Conservation (phyloP, 179 eudicot species). For the Drosera spatulata region DNA sequence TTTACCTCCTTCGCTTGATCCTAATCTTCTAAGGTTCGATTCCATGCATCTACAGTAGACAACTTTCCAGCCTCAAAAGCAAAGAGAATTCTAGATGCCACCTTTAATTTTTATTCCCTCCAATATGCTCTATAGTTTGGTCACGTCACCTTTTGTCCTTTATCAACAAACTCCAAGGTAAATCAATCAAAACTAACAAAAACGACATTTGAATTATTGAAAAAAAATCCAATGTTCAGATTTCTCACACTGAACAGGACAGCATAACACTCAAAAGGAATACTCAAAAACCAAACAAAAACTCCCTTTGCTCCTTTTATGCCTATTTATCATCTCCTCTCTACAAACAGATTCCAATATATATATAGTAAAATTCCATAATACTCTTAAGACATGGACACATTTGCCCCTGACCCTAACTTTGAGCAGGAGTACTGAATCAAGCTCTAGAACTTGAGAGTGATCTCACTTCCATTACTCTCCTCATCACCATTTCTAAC, state of each 20-base stretch:
- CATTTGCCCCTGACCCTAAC: slow-evolving; percentile 4
- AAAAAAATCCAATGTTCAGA: slow-evolving; percentile 20
- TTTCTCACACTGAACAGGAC: slow-evolving; percentile 19
- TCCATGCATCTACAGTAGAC: slow-evolving; percentile 1
- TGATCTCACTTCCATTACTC: slow-evolving; percentile 55
- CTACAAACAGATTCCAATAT: slow-evolving; percentile 3
- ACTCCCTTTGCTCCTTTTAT: slow-evolving; percentile 26
- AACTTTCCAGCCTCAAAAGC: slow-evolving; percentile 19
- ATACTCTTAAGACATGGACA: slow-evolving; percentile 7
- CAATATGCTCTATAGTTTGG: neutral
- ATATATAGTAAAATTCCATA: neutral
- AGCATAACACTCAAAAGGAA: slow-evolving; percentile 11
- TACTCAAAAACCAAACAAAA: slow-evolving; percentile 25
- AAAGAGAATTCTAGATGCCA: slow-evolving; percentile 1
- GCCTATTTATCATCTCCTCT: slow-evolving; percentile 23
- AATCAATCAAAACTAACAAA: slow-evolving; percentile 13
- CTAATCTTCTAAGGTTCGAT: neutral
- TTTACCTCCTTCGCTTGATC: neutral
- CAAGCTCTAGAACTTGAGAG: slow-evolving; percentile 40
- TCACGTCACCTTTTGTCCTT: neutral
- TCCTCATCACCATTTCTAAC: slow-evolving; percentile 37
- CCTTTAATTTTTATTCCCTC: neutral
- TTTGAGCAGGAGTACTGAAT: slow-evolving; percentile 4
- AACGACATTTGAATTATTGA: neutral
- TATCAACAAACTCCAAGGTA: slow-evolving; percentile 10